Conservation (phyloP, 2,329 filamentous ascomycete species). For the Penicillium sp. region DNA sequence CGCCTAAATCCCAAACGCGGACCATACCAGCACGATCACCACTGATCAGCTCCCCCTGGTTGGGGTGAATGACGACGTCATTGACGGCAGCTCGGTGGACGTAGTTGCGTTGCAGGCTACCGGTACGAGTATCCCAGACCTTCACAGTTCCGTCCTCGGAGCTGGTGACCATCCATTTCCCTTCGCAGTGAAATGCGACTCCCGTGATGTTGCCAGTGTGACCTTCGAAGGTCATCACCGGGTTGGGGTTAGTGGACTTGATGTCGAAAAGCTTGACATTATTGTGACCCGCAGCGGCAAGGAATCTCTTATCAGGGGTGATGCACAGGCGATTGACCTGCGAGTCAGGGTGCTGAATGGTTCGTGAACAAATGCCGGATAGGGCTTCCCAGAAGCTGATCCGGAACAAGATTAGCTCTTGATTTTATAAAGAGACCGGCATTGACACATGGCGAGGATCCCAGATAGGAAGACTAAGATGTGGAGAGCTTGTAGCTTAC, state of each 20-base stretch:
- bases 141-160: conserved; percentile 96
- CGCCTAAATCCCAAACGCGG: conserved; percentile 91
- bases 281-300: conserved; percentile 77
- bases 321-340: conserved; percentile 98
- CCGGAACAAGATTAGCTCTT: background rate
- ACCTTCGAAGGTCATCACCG: conserved; percentile 90
- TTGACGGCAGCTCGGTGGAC: conserved; percentile 86
- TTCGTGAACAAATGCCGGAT: conserved; percentile 95
- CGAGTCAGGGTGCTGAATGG: conserved; percentile 96
- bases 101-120: conserved; percentile 88
- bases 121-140: conserved; percentile 91
- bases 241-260: conserved; percentile 95
- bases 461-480: background rate
- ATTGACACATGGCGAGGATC: background rate
- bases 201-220: conserved; percentile 96
- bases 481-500: conserved; percentile 43
- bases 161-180: conserved; percentile 99
- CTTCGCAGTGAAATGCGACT: conserved; percentile 96
- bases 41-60: conserved; percentile 96
- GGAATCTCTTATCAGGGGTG: conserved; percentile 94
- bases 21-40: conserved; percentile 93
- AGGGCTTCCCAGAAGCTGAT: conserved; percentile 94
- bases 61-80: conserved; percentile 98
- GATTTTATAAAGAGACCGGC: background rate
- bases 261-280: conserved; percentile 98